Percentiles rank a stretch among this genome's conserved stretches.
Evolutionary conservation across 2,329 filamentous ascomycete species (phyloP).

Genomic region (Pyricularia pennisetigena): DNA sequence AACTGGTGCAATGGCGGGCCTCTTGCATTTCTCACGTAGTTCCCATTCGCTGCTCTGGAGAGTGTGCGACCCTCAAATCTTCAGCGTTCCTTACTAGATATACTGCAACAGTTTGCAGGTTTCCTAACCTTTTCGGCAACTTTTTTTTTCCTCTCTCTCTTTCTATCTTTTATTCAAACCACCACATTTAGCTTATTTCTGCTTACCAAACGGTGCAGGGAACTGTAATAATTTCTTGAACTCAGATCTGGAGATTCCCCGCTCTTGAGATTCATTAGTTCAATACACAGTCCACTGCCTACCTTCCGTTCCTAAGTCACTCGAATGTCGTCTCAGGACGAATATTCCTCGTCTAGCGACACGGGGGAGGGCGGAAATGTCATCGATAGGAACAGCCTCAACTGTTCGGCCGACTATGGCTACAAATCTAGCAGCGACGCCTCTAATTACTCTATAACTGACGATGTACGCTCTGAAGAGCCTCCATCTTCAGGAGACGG

Average conservation of each 20-base stretch:
- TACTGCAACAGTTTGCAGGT: too few species aligned
- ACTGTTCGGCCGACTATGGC: not conserved
- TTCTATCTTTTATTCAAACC: not conserved
- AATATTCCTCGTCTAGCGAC: not conserved
- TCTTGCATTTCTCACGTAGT: not conserved
- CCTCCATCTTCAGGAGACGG: not conserved
- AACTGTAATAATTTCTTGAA: not conserved
- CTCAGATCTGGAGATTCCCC: not conserved
- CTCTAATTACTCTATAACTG: not conserved
- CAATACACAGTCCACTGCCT: too few species aligned
- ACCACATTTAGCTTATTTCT: too few species aligned
- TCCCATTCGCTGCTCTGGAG: not conserved
- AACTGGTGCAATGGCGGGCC: not conserved
- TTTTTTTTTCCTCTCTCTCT: too few species aligned
- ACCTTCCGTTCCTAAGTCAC: not conserved
- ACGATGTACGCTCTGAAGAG: not conserved
- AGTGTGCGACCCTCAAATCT: too few species aligned
- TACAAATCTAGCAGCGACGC: not conserved
- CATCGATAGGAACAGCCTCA: not conserved
- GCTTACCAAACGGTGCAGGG: too few species aligned
- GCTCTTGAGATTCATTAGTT: not conserved
- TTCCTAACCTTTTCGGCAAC: not conserved
- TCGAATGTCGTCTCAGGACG: not conserved
- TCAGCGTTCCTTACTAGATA: too few species aligned
- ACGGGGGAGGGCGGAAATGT: not conserved